A percentile compares a stretch with the other conserved stretches of the same genome.
Evolutionary conservation across 495 filamentous ascomycete genomes (phyloP).

Genomic region (Haplographium delicatum): DNA sequence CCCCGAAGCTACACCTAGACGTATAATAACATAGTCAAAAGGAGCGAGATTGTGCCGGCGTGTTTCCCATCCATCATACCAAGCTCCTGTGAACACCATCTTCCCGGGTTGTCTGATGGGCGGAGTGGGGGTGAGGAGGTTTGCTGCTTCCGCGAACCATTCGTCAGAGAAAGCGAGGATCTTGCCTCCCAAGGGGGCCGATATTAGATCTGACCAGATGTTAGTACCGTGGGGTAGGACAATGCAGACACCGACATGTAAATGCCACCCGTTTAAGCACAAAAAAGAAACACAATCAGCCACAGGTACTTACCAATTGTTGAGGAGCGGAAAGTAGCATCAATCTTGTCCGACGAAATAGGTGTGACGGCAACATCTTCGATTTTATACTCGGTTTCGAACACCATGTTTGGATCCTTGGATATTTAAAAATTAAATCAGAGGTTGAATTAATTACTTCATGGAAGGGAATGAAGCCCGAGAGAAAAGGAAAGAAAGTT

Average conservation of each 20-base stretch:
- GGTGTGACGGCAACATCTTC: slow-evolving; percentile 40
- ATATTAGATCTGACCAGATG: slow-evolving; percentile 60
- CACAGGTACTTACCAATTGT: slow-evolving; percentile 53
- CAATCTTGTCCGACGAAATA: slow-evolving; percentile 56
- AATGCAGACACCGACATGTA: background rate
- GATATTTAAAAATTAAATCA: background rate
- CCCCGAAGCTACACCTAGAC: slow-evolving; percentile 73
- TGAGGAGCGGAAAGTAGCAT: slow-evolving; percentile 63
- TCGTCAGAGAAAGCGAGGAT: slow-evolving; percentile 78
- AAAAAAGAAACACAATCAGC: background rate
- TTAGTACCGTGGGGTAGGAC: slow-evolving; percentile 12
- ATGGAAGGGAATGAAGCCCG: background rate
- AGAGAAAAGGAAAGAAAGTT: background rate
- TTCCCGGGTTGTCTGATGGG: slow-evolving; percentile 74
- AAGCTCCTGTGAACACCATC: slow-evolving; percentile 81
- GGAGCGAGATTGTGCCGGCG: slow-evolving; percentile 73
- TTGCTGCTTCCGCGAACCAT: slow-evolving; percentile 80
- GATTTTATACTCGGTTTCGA: slow-evolving; percentile 35
- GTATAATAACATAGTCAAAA: slow-evolving; percentile 81
- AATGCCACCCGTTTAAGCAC: background rate
- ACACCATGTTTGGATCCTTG: slow-evolving; percentile 16
- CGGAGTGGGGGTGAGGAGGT: slow-evolving; percentile 68
- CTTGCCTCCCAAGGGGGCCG: slow-evolving; percentile 63
- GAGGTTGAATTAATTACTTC: background rate
- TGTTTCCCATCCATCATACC: slow-evolving; percentile 97